A percentile compares a stretch with the other conserved stretches of the same genome.
phyloP scores from a whole-genome alignment of 805 yeast genomes.

The Metschnikowia cubensis region DNA sequence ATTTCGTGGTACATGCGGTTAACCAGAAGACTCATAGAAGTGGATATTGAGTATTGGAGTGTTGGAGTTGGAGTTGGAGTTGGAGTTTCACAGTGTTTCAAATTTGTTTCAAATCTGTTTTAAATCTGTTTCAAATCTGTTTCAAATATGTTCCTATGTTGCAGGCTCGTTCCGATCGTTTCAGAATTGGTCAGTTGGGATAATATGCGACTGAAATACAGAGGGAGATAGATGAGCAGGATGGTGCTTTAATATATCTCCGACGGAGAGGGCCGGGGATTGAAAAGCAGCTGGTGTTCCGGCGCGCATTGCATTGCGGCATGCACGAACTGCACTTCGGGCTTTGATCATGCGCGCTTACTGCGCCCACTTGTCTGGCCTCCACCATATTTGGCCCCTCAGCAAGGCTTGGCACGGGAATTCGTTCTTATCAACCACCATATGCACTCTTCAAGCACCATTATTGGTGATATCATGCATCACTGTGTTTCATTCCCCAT shows the following conservation, averaged over 20 bases:
- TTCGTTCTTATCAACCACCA: too few relatives aligned
- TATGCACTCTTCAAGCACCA: not conserved
- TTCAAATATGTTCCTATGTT: too few relatives aligned
- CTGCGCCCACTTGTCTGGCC: not conserved
- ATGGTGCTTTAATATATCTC: not conserved
- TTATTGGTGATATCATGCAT: too few relatives aligned
- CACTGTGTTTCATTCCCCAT: not conserved
- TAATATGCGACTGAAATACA: not conserved
- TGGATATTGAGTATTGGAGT: too few relatives aligned
- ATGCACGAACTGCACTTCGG: slow-evolving; percentile 1
- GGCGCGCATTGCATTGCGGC: not conserved
- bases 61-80: too few relatives aligned
- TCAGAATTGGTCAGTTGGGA: too few relatives aligned
- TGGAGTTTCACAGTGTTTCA: too few relatives aligned
- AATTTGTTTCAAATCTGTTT: too few relatives aligned
- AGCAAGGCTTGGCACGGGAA: not conserved
- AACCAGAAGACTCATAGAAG: not conserved
- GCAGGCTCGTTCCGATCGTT: too few relatives aligned
- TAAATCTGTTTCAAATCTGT: too few relatives aligned
- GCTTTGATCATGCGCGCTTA: not conserved
- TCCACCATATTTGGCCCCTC: not conserved
- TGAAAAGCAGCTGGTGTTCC: not conserved
- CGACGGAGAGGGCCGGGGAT: not conserved
- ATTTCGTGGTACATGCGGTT: not conserved
- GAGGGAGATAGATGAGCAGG: not conserved